phyloP scores from a whole-genome alignment of 148 eudicot species.

The Fagopyrum esculentum region DNA sequence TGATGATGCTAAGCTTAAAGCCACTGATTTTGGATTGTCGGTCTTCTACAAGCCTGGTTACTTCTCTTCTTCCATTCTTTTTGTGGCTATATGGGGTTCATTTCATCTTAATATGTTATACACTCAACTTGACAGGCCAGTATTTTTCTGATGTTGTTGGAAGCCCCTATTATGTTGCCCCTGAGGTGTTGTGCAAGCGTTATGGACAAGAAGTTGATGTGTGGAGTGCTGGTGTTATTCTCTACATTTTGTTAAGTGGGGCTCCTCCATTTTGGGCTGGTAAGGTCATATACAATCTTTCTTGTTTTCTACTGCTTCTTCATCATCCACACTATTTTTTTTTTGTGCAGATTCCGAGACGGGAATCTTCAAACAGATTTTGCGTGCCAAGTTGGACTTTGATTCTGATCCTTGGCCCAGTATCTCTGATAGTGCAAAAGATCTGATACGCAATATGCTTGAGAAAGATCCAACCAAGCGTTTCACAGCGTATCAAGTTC shows the following conservation, averaged over 20 bases:
- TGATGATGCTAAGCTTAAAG: conserved; percentile 62
- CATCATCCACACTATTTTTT: not conserved
- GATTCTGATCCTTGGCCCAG: conserved; percentile 70
- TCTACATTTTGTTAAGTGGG: conserved; percentile 66
- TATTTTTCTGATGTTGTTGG: conserved; percentile 74
- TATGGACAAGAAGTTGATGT: conserved; percentile 77
- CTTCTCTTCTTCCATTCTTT: conserved; percentile 15
- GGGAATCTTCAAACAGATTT: conserved; percentile 67
- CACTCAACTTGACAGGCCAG: conserved; percentile 36
- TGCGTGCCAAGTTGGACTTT: conserved; percentile 69
- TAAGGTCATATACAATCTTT: conserved; percentile 8
- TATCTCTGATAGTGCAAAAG: conserved; percentile 68
- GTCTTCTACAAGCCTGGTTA: conserved; percentile 48
- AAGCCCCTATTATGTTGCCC: conserved; percentile 79
- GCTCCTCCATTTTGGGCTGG: conserved; percentile 83
- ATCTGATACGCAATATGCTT: conserved; percentile 68
- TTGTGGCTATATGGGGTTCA: not conserved
- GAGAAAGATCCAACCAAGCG: conserved; percentile 55
- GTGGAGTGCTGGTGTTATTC: conserved; percentile 81
- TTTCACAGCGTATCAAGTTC: conserved; percentile 60
- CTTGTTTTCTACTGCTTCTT: not conserved
- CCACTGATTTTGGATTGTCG: conserved; percentile 47
- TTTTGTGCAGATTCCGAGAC: conserved; percentile 47
- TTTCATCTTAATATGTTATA: not conserved
- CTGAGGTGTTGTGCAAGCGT: conserved; percentile 64